Base-by-base conservation (phyloP, 179 eudicot species). In the Silene noctiflora region DNA sequence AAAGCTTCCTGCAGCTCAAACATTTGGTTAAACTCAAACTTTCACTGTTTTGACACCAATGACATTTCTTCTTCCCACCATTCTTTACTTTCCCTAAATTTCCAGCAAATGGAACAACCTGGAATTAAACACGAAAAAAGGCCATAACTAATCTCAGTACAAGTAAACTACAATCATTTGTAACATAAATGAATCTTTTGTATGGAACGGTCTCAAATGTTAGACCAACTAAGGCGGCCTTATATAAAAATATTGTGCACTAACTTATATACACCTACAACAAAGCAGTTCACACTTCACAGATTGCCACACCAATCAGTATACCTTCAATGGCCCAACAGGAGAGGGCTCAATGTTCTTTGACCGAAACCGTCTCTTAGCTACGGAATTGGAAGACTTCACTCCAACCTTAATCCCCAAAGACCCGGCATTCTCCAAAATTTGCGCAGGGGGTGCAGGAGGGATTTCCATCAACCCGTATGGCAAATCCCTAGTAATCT, bases 381-480 rank as follows among this genome's bases (percentile, higher is more conserved):
- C 81, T 0, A 81, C 48, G 39, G 79, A 59, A 72, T 75, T 79
- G 29, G 81, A 69, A 17, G 75, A 81, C 12, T 78, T 63, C 4
- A 72, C 76, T 46, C 99, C 98, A 12, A 96, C 64, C 81, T 91
- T 96, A 59, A 87, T 87, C 79, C 83, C 82, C 66, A 81, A 78
- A 74, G 81, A 78, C 68, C 51, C 81, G 35, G 72, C 84, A 83
- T 81, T 83, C 72, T 65, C 81, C 19, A 87, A 61, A 67, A 79
- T 62, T 59, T 82, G 81, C 25, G 82, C 72, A 2, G 85, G 73
- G 6, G 84, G 81, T 27, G 87, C 69, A 9, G 87, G 89, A 3
- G 98, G 82, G 48, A 91, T 91, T 6, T 88, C 94, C 92, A 96
- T 88, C 11, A 87, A 63, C 29, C 97, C 99, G 74, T 87, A 83